Percentiles rank a stretch among this genome's conserved stretches.
Evolutionary conservation across 371 early-diverging fungal species (phyloP).

Genomic region (Mucor irregularis): DNA sequence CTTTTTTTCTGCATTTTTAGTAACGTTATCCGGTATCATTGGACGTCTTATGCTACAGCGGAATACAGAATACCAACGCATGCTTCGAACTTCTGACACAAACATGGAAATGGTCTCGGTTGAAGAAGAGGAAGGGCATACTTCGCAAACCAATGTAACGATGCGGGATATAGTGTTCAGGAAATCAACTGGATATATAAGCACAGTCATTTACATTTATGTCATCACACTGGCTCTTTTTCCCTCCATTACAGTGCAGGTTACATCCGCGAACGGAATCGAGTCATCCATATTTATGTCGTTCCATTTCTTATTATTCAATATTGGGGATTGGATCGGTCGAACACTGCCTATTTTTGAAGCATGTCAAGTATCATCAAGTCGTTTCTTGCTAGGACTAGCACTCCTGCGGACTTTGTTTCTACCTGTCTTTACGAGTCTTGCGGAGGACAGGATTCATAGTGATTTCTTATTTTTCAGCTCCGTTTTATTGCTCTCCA

Average conservation of each 20-base stretch:
- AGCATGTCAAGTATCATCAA: conserved; percentile 31
- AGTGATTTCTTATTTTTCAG: conserved; percentile 61
- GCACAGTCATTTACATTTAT: conserved; percentile 59
- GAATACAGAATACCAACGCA: conserved; percentile 37
- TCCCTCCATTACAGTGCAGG: conserved; percentile 73
- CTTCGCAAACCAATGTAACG: not conserved
- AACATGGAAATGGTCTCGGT: not conserved
- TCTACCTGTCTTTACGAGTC: conserved; percentile 62
- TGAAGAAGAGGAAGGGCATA: not conserved
- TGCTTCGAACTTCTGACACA: not conserved
- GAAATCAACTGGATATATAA: conserved; percentile 38
- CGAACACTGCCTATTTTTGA: conserved; percentile 41
- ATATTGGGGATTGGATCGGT: conserved; percentile 79
- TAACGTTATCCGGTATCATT: conserved; percentile 43
- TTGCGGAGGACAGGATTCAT: conserved; percentile 34
- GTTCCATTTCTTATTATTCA: conserved; percentile 72
- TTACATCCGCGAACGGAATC: conserved; percentile 50
- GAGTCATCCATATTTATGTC: conserved; percentile 61
- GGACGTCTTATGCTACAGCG: conserved; percentile 43
- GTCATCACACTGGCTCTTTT: conserved; percentile 69
- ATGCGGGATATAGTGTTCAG: conserved; percentile 12
- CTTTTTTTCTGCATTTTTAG: conserved; percentile 46
- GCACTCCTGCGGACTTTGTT: conserved; percentile 56
- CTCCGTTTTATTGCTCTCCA: conserved; percentile 58
- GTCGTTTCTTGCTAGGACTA: conserved; percentile 31